Conservation (phyloP, 73 alveolate genomes). For the Tetrahymena thermophila region DNA sequence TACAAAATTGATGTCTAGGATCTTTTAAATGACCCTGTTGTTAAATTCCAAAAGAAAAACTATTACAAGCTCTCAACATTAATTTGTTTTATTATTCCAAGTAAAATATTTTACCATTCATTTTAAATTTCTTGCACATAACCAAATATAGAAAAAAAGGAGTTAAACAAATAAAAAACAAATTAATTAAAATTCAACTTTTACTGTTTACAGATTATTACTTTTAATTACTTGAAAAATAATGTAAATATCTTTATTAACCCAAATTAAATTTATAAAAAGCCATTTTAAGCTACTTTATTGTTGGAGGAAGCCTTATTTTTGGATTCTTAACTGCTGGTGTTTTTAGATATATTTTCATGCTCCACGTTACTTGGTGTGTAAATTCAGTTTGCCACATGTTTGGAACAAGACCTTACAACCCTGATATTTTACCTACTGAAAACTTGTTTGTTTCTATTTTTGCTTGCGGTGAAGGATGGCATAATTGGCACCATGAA, state of each 20-base stretch:
- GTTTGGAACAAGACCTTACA: conserved; percentile 13
- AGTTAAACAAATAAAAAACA: background rate
- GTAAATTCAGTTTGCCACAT: conserved; percentile 10
- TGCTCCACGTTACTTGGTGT: conserved; percentile 15
- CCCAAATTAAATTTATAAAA: background rate
- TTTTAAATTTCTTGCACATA: background rate
- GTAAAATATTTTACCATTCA: background rate
- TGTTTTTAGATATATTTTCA: background rate
- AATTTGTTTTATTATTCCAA: background rate
- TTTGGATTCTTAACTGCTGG: conserved; percentile 10
- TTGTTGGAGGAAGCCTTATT: background rate
- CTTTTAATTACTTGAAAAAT: background rate
- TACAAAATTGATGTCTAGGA: conserved; percentile 3
- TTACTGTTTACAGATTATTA: background rate
- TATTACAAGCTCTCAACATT: background rate
- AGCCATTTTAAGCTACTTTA: background rate
- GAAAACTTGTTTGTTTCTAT: background rate
- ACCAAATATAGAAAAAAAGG: no score
- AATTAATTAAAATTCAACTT: no score
- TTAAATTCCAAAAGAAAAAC: background rate
- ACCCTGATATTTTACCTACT: background rate
- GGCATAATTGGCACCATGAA: conserved; percentile 39
- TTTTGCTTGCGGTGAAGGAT: conserved; percentile 16
- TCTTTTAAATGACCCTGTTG: conserved; percentile 4
- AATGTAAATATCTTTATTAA: background rate